Conservation (phyloP, 202 grass and related monocot genomes). For the Carex sylvatica region DNA sequence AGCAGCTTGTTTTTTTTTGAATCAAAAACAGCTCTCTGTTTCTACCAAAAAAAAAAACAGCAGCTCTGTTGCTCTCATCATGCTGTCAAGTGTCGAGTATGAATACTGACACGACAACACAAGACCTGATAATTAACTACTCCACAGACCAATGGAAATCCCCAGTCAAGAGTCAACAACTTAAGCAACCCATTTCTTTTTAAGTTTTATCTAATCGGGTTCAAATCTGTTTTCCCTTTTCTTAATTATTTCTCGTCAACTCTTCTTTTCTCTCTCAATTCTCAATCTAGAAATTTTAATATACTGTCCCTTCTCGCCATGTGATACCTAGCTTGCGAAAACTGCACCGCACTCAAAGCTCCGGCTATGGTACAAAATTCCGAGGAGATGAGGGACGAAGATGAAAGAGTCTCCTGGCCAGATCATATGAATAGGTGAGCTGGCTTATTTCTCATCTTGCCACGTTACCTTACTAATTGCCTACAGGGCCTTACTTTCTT, state of each 20-base stretch:
- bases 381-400: constrained; percentile 18
- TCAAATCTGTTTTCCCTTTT: background rate
- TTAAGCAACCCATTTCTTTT: background rate
- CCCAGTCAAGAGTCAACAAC: background rate
- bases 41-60: no score
- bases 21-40: no score
- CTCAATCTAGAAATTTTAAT: background rate
- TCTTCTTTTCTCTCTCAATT: constrained; percentile 8
- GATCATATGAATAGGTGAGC: constrained; percentile 22
- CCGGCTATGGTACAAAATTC: background rate
- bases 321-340: constrained; percentile 10
- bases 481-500: background rate
- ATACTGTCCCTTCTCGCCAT: constrained; percentile 15
- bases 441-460: background rate
- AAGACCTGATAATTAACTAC: constrained; percentile 14
- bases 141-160: background rate
- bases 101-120: background rate
- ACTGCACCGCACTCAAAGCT: constrained; percentile 17
- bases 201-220: background rate
- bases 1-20: background rate
- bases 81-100: background rate
- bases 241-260: constrained; percentile 15
- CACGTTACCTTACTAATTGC: constrained; percentile 1
- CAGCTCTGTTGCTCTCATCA: background rate
- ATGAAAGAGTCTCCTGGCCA: constrained; percentile 11